Base-by-base conservation (phyloP, 1,284 basidiomycete species). In the Cryptococcus floricola region DNA sequence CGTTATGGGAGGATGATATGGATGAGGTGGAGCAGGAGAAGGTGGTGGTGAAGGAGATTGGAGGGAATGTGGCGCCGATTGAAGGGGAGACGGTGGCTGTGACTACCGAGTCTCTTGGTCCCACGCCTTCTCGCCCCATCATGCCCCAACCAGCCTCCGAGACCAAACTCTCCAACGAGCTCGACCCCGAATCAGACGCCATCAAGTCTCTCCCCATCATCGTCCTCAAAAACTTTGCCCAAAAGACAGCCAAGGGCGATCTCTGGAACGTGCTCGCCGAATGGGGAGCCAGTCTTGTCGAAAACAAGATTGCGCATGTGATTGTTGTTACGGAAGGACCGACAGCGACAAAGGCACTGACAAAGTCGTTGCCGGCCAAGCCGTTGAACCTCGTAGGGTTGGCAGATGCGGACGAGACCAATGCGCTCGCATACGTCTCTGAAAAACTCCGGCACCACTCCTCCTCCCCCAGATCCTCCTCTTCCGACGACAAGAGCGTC, bases 301-400 rank as follows among this genome's bases (percentile, higher is more conserved):
- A 93, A 68, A 89, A 86, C 67, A 82, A 87, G 77, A 88, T 88
- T 53, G 95, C 95, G 0, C 95, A 98, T 74, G 92, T 97, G 42
- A 81, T 98, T 48, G 86, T 98, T 45, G 81, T 94, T 38, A 90
- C 89, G 64, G 91, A 98, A 71, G 93, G 93, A 64, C 84, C 88
- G 25, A 91, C 93, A 62, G 88, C 92, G 52, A 82, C 85, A 1
- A 97, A 94, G 73, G 81, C 84, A 25, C 78, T 98, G 9, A 85
- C 90, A 0, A 88, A 87, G 87, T 94, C 91, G 4, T 80, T 98
- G 6, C 90, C 91, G 0, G 86, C 89, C 9, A 91, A 89, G 70
- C 89, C 95, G 1, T 81, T 97, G 45, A 86, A 87, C 65, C 78
- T 82, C 2, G 85, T 96, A 54, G 81, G 85, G 5, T 78, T 97